phyloP scores from a whole-genome alignment of 1,284 basidiomycete genomes.

The Cryptococcus maquisensis region DNA sequence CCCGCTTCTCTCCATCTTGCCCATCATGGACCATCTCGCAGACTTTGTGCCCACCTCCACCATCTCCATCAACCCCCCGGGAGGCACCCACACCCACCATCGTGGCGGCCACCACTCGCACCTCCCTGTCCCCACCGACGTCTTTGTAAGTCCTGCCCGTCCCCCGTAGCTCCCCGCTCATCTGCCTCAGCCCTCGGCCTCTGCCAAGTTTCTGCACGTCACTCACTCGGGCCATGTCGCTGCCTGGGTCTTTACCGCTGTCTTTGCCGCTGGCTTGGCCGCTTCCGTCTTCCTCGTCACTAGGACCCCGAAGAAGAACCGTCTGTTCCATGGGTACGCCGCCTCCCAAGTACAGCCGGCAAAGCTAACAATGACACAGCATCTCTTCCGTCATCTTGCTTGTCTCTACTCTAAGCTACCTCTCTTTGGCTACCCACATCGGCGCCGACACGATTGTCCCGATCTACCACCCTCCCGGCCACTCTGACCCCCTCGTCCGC shows the following conservation, averaged over 20 bases:
- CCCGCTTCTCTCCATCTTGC: neutral
- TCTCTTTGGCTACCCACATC: conserved; percentile 38
- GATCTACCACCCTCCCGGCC: conserved; percentile 22
- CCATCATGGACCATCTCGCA: conserved; percentile 19
- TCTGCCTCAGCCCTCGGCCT: conserved; percentile 10
- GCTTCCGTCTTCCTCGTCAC: conserved; percentile 28
- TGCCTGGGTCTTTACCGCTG: conserved; percentile 37
- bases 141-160: conserved; percentile 23
- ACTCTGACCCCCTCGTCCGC: conserved; percentile 17
- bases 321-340: conserved; percentile 43
- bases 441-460: conserved; percentile 12
- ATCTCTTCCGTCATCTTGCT: conserved; percentile 35
- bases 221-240: conserved; percentile 26
- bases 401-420: conserved; percentile 39
- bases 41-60: conserved; percentile 25
- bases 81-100: conserved; percentile 29
- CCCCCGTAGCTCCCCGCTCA: neutral
- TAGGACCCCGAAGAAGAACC: conserved; percentile 33
- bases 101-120: conserved; percentile 11
- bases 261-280: conserved; percentile 34
- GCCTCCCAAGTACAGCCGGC: neutral
- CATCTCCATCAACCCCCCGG: conserved; percentile 37
- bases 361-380: conserved; percentile 2
- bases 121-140: conserved; percentile 24
- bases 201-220: conserved; percentile 18